Conservation (phyloP, 306 rosid genomes). For the Senna siamea region DNA sequence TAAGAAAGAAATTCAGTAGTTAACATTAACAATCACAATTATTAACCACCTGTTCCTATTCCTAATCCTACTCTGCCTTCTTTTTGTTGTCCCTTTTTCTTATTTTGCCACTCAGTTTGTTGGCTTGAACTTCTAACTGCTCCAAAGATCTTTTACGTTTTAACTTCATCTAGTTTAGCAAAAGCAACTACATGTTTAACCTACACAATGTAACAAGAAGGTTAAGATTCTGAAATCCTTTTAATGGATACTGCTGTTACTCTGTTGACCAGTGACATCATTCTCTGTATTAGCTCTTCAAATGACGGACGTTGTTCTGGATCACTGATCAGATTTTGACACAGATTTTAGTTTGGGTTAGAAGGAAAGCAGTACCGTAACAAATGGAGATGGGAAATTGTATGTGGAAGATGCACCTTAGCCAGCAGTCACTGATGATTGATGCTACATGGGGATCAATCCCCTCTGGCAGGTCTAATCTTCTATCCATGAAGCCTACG, state of each 20-base stretch:
- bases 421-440: conserved; percentile 73
- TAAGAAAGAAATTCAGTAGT: background rate
- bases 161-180: background rate
- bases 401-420: conserved; percentile 44
- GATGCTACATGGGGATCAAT: conserved; percentile 63
- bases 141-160: background rate
- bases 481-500: conserved; percentile 82
- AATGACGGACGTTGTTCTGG: conserved; percentile 74
- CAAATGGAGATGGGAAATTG: background rate
- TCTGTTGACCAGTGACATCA: conserved; percentile 45
- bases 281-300: conserved; percentile 65
- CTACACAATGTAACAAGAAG: conserved; percentile 19
- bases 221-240: conserved; percentile 45
- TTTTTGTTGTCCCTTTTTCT: background rate
- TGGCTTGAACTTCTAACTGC: conserved; percentile 9
- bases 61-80: background rate
- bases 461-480: conserved; percentile 71
- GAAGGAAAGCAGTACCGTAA: conserved; percentile 19
- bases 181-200: conserved; percentile 13
- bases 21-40: background rate
- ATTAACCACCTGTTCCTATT: background rate
- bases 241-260: conserved; percentile 42
- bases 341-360: conserved; percentile 34
- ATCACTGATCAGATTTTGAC: conserved; percentile 52
- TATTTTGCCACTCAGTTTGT: conserved; percentile 16